These are phyloP conservation scores for Cladophialophora yegresii DNA, from an alignment of 2,329 filamentous ascomycete species.

Conservation along the genomic window DNA sequence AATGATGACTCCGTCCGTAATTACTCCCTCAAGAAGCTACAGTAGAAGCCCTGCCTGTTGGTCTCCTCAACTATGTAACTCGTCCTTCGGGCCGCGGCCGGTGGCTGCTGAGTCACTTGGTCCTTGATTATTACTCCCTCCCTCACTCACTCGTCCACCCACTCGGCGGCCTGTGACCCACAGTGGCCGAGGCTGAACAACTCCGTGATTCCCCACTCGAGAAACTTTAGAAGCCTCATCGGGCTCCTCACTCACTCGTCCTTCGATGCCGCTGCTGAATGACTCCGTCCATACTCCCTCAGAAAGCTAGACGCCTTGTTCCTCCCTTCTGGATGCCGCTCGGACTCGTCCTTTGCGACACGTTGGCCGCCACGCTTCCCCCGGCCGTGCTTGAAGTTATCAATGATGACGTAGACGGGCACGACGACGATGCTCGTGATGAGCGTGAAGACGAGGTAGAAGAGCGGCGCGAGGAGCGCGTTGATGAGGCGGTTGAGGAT, in stretches of 20 bases:
- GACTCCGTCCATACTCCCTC: conserved; percentile 12
- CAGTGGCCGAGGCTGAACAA: too few relatives aligned
- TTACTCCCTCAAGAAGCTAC: too few relatives aligned
- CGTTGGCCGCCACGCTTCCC: conserved; percentile 13
- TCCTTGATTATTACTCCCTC: too few relatives aligned
- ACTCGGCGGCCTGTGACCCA: too few relatives aligned
- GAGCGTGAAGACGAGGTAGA: conserved; percentile 30
- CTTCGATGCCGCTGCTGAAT: background rate
- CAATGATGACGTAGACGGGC: conserved; percentile 28
- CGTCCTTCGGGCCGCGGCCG: too few relatives aligned
- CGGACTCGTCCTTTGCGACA: background rate
- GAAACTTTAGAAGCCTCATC: too few relatives aligned
- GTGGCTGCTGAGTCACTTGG: too few relatives aligned
- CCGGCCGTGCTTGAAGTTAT: conserved; percentile 28
- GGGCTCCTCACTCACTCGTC: background rate
- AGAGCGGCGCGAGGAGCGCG: conserved; percentile 25
- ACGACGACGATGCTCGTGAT: conserved; percentile 27
- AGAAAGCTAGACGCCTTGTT: conserved; percentile 16
- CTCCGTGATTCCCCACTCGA: too few relatives aligned
- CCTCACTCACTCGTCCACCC: too few relatives aligned
- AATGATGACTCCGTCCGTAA: too few relatives aligned
- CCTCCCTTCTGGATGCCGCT: background rate
- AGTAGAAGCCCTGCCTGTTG: too few relatives aligned
- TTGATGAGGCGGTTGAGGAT: conserved; percentile 29
- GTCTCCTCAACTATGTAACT: too few relatives aligned